Base-by-base conservation (phyloP, 2,329 filamentous ascomycete species). In the Talaromyces sp. region DNA sequence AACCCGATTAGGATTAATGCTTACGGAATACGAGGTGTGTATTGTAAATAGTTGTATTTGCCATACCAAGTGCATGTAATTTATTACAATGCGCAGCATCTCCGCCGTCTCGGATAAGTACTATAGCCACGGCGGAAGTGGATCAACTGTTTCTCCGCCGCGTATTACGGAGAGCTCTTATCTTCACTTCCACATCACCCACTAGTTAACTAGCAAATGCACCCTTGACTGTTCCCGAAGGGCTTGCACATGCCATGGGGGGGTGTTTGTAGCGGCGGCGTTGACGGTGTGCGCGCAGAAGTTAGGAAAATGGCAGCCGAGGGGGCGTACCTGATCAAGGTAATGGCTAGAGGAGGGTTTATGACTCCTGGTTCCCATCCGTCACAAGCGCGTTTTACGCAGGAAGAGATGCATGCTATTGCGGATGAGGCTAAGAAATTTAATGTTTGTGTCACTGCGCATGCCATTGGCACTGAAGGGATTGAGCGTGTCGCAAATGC, bases 141-240 rank as follows among this genome's bases (percentile, higher is more conserved):
- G 58, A 61, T 53, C 59, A 61, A 61, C n/a, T 13, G 6, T 38
- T 61, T 19, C 43, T 40, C 45, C 59, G 11, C 13, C 34, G 34
- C 27, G n/a, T 47, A 34, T 25, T 19, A 29, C 58, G 45, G 58
- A 43, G 43, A 13, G 51, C 51, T 29, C 43, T 47, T 49, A 49
- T 49, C 45, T 27, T 49, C 11, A 49, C 22, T 47, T 22, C 8
- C 7, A 45, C 40, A n/a, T n/a, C n/a, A n/a, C n/a, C n/a, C n/a
- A n/a, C n/a, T n/a, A n/a, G n/a, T n/a, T n/a, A n/a, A n/a, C n/a
- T n/a, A n/a, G n/a, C 15, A 40, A 40, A 40, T 40, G 38, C 38
- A 10, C 38, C 38, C 15, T 40, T 40, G 38, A 40, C 38, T 40
- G 38, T n/a, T 40, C 38, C 38, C 15, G 2, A 40, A 40, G 38